A percentile compares a stretch with the other conserved stretches of the same genome.
phyloP scores from a whole-genome alignment of 768 basidiomycete genomes.

The Tremella mesenterica region DNA sequence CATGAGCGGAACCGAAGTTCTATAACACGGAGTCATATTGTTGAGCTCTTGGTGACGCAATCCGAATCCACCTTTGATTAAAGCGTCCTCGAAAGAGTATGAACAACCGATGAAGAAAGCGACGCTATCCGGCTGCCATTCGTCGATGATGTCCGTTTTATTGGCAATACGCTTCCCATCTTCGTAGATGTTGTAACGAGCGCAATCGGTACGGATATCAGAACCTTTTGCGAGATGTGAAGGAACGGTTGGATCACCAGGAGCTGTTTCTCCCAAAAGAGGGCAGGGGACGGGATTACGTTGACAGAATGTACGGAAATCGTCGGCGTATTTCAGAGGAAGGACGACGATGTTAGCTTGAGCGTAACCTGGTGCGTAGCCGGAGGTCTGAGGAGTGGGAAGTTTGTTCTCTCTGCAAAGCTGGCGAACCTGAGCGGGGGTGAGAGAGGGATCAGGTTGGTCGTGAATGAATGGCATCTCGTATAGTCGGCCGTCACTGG shows the following conservation, averaged over 20 bases:
- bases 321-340: constrained; percentile 22
- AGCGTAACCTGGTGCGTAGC: constrained; percentile 1
- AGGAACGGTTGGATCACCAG: constrained; percentile 25
- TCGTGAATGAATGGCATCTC: not conserved
- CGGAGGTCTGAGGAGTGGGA: not conserved
- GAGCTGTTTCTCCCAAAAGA: constrained; percentile 27
- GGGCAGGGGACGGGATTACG: constrained; percentile 38
- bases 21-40: constrained; percentile 28
- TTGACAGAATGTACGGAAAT: constrained; percentile 31
- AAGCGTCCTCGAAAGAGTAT: constrained; percentile 30
- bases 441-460: not conserved
- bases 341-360: constrained; percentile 38
- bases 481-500: no score
- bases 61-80: constrained; percentile 9
- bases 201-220: constrained; percentile 30
- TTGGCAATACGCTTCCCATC: constrained; percentile 15
- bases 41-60: constrained; percentile 25
- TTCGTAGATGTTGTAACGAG: constrained; percentile 17
- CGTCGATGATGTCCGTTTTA: constrained; percentile 10
- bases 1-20: constrained; percentile 4
- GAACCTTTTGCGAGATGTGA: constrained; percentile 17
- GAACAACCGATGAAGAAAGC: constrained; percentile 34
- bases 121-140: constrained; percentile 32
- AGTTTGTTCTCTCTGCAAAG: constrained; percentile 8
- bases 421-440: constrained; percentile 5